phyloP scores from a whole-genome alignment of 805 yeast species.

The Kurtzmaniella fragi region DNA sequence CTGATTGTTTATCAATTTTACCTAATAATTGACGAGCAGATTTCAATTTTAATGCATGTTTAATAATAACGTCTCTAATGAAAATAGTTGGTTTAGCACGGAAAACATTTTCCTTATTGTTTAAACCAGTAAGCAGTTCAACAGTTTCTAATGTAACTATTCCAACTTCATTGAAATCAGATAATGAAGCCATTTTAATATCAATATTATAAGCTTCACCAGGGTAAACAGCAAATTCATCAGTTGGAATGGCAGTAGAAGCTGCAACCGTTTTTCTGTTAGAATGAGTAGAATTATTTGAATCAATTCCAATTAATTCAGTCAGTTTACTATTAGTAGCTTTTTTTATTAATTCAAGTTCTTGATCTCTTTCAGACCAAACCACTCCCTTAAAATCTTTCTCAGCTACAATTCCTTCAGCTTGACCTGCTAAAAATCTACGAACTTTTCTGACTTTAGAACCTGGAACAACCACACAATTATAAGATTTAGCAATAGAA shows the following conservation, averaged over 20 bases:
- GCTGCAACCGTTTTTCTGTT: slow-evolving; percentile 18
- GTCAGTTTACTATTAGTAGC: slow-evolving; percentile 15
- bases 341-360: slow-evolving; percentile 46
- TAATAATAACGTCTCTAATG: slow-evolving; percentile 82
- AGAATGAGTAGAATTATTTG: slow-evolving; percentile 5
- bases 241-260: slow-evolving; percentile 62
- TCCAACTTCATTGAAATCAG: slow-evolving; percentile 53
- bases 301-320: slow-evolving; percentile 3
- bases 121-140: slow-evolving; percentile 60
- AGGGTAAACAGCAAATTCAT: slow-evolving; percentile 64
- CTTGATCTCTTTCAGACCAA: slow-evolving; percentile 83
- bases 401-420: slow-evolving; percentile 88
- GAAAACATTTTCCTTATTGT: slow-evolving; percentile 47
- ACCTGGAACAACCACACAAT: slow-evolving; percentile 86
- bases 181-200: slow-evolving; percentile 68
- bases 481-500: slow-evolving; percentile 76
- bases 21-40: slow-evolving; percentile 67
- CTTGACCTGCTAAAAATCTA: slow-evolving; percentile 94
- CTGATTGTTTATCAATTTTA: slow-evolving; percentile 72
- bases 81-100: slow-evolving; percentile 65
- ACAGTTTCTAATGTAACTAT: slow-evolving; percentile 62
- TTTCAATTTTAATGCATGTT: slow-evolving; percentile 70
- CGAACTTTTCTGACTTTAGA: slow-evolving; percentile 87
- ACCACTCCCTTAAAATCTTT: slow-evolving; percentile 88
- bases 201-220: slow-evolving; percentile 90